Evolutionary conservation across 2,329 filamentous ascomycete genomes (phyloP).

Genomic region (Grosmannia huntii): DNA sequence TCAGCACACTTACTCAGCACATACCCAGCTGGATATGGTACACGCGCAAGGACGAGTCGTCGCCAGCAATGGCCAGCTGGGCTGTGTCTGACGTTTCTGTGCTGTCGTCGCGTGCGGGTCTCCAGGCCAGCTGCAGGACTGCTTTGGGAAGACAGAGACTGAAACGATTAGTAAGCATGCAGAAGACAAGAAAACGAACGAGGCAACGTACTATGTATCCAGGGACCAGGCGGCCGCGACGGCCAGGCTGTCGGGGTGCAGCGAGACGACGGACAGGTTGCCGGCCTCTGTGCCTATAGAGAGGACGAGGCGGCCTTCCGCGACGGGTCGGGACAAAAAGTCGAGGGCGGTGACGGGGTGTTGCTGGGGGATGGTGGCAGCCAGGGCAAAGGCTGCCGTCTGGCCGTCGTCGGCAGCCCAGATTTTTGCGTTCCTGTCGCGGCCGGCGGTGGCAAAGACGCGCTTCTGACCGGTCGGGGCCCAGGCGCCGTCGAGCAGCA

Average conservation of each 20-base stretch:
- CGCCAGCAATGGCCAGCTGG: conserved; percentile 41
- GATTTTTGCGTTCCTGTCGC: conserved; percentile 74
- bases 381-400: conserved; percentile 33
- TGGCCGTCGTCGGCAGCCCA: conserved; percentile 32
- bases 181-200: background rate
- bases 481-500: conserved; percentile 88
- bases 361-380: conserved; percentile 38
- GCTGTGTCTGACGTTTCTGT: conserved; percentile 10
- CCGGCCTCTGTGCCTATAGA: conserved; percentile 47
- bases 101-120: conserved; percentile 28
- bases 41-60: conserved; percentile 48
- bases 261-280: conserved; percentile 27
- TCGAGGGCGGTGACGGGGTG: conserved; percentile 60
- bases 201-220: conserved; percentile 24
- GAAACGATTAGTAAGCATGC: background rate
- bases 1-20: too few relatives aligned
- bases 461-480: conserved; percentile 36
- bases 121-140: conserved; percentile 58
- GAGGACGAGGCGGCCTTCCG: conserved; percentile 24
- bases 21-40: conserved; percentile 27
- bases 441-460: conserved; percentile 73
- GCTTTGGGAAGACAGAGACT: conserved; percentile 49
- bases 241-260: conserved; percentile 24
- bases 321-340: conserved; percentile 33
- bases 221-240: conserved; percentile 24